phyloP scores from a whole-genome alignment of 106 monocot genomes.

The Narthecium ossifragum region DNA sequence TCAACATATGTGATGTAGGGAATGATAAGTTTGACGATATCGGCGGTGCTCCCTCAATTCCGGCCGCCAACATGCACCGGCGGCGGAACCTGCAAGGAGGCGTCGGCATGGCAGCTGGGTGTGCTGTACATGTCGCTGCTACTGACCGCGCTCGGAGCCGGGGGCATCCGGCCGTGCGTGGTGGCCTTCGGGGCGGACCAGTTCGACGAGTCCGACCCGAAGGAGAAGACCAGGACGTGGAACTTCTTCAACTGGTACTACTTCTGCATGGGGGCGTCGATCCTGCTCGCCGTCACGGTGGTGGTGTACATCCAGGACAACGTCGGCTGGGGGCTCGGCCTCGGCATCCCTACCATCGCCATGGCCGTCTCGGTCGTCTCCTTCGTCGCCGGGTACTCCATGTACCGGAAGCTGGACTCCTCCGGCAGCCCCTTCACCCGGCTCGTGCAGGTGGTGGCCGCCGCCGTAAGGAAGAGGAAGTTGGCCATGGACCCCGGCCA shows the following conservation, averaged over 20 bases:
- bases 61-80: slow-evolving; percentile 48
- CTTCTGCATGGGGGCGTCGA: slow-evolving; percentile 53
- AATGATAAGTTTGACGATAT: slow-evolving; percentile 57
- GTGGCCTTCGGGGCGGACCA: slow-evolving; percentile 72
- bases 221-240: slow-evolving; percentile 36
- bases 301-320: slow-evolving; percentile 69
- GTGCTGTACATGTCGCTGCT: slow-evolving; percentile 44
- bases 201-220: slow-evolving; percentile 46
- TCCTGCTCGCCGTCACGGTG: slow-evolving; percentile 52
- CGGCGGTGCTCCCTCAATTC: slow-evolving; percentile 44
- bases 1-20: slow-evolving; percentile 46
- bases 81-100: slow-evolving; percentile 26
- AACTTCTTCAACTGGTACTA: slow-evolving; percentile 81
- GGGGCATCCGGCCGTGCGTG: slow-evolving; percentile 59
- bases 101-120: slow-evolving; percentile 42
- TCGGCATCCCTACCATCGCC: slow-evolving; percentile 47
- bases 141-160: slow-evolving; percentile 42
- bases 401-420: slow-evolving; percentile 41
- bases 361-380: slow-evolving; percentile 47
- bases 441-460: slow-evolving; percentile 51
- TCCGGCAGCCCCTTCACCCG: slow-evolving; percentile 58
- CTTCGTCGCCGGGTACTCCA: slow-evolving; percentile 35
- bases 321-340: slow-evolving; percentile 64
- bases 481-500: slow-evolving; percentile 19
- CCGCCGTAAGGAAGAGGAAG: slow-evolving; percentile 68